A percentile compares a stretch with the other conserved stretches of the same genome.
Conservation (phyloP, 768 basidiomycete species). For the Tephrocybe rancida region DNA sequence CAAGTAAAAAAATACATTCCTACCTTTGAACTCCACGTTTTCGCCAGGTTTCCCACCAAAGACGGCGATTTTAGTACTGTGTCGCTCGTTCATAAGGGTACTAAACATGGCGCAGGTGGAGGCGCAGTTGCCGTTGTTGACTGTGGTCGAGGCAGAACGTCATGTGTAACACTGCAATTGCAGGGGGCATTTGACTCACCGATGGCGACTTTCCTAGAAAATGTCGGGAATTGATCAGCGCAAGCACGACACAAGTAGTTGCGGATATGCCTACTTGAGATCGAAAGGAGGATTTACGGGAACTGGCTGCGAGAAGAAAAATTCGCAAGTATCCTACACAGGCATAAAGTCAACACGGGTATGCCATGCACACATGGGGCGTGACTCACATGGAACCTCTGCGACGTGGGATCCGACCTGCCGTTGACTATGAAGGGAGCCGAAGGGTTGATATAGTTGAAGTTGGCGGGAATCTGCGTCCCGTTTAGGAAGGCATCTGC, state of each 20-base stretch:
- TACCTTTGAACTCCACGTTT: constrained; percentile 52
- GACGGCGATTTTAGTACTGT: constrained; percentile 52
- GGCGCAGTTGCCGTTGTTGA: constrained; percentile 51
- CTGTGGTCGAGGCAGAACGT: constrained; percentile 19
- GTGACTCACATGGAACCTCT: constrained; percentile 46
- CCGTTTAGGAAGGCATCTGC: constrained; percentile 51
- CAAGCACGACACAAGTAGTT: background rate
- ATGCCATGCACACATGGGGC: too few species aligned
- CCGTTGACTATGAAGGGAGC: constrained; percentile 46
- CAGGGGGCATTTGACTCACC: constrained; percentile 36
- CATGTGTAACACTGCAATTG: background rate
- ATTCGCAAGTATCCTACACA: constrained; percentile 43
- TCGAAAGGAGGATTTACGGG: constrained; percentile 50
- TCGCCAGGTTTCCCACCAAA: constrained; percentile 61
- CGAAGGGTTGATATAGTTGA: constrained; percentile 49
- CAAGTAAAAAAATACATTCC: background rate
- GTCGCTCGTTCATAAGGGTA: constrained; percentile 60
- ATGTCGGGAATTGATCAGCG: background rate
- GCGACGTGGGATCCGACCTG: constrained; percentile 43
- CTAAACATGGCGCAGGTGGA: constrained; percentile 68
- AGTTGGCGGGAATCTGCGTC: constrained; percentile 37
- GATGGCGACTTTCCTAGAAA: constrained; percentile 44
- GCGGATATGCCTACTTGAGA: constrained; percentile 31
- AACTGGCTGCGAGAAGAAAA: constrained; percentile 38
- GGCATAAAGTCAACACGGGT: background rate